A percentile compares a stretch with the other conserved stretches of the same genome.
These are phyloP conservation scores for Erysimum cheiri DNA, from an alignment of 441 rosid species.

Conservation along the genomic window DNA sequence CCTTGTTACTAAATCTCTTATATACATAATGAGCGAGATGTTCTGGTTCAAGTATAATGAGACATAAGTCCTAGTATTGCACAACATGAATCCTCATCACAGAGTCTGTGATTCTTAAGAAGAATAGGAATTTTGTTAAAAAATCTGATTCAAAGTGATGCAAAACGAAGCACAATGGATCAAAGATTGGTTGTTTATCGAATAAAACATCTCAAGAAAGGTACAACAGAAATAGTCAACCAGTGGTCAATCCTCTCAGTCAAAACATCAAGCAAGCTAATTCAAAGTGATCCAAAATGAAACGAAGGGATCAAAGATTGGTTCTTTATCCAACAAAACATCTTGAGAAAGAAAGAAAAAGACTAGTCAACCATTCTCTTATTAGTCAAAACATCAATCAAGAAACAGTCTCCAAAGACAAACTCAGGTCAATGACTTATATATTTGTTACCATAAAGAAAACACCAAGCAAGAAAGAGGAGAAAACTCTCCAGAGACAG, in stretches of 20 bases:
- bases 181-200: not conserved
- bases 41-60: not conserved
- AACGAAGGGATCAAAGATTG: not conserved
- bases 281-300: conserved; percentile 7
- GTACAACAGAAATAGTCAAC: not conserved
- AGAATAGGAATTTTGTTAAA: not conserved
- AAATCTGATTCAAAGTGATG: conserved; percentile 2
- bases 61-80: not conserved
- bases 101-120: not conserved
- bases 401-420: conserved; percentile 7
- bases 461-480: not conserved
- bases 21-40: not conserved
- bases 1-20: not conserved
- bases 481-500: not conserved
- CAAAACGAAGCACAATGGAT: not conserved
- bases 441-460: not conserved
- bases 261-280: conserved; percentile 9
- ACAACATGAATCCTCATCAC: not conserved
- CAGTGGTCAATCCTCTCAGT: conserved; percentile 4
- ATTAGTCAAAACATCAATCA: conserved; percentile 17
- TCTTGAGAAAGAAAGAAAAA: not conserved
- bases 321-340: conserved; percentile 17
- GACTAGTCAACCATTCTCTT: conserved; percentile 3
- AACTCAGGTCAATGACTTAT: conserved; percentile 8
- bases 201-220: conserved; percentile 16